phyloP scores from a whole-genome alignment of 2,329 filamentous ascomycete species.

The Colletotrichum echinochloae region DNA sequence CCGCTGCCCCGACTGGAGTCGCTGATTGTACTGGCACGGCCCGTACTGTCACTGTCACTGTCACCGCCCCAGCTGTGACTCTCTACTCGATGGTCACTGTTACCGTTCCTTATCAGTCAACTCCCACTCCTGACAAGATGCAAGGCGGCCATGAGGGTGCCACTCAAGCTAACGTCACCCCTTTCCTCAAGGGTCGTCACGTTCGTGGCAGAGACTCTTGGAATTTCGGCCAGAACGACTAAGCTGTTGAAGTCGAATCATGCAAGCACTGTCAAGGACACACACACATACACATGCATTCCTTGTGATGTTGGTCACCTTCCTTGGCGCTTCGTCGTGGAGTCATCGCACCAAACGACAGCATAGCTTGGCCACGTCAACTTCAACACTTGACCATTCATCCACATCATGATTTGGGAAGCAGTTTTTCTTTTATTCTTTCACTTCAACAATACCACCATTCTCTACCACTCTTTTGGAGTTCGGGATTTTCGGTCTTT shows the following conservation, averaged over 20 bases:
- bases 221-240: slow-evolving; percentile 33
- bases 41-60: slow-evolving; percentile 35
- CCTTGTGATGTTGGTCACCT: background rate
- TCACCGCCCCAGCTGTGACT: slow-evolving; percentile 41
- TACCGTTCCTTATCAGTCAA: slow-evolving; percentile 51
- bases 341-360: background rate
- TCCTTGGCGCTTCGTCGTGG: background rate
- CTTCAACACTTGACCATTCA: background rate
- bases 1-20: slow-evolving; percentile 20
- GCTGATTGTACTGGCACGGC: slow-evolving; percentile 11
- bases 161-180: slow-evolving; percentile 35
- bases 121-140: slow-evolving; percentile 52
- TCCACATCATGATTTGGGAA: background rate
- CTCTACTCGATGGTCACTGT: slow-evolving; percentile 50
- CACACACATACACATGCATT: background rate
- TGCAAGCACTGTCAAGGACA: background rate
- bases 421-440: background rate
- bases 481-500: slow-evolving; percentile 16
- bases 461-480: background rate
- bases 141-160: slow-evolving; percentile 52
- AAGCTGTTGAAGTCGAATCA: slow-evolving; percentile 5
- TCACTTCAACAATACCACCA: slow-evolving; percentile 10
- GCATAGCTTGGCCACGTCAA: background rate
- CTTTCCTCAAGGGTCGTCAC: slow-evolving; percentile 37
- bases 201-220: slow-evolving; percentile 36